Percentiles rank a stretch among this genome's conserved stretches.
Conservation (phyloP, 1,139 yeast genomes). For the Suhomyces chickasaworum region DNA sequence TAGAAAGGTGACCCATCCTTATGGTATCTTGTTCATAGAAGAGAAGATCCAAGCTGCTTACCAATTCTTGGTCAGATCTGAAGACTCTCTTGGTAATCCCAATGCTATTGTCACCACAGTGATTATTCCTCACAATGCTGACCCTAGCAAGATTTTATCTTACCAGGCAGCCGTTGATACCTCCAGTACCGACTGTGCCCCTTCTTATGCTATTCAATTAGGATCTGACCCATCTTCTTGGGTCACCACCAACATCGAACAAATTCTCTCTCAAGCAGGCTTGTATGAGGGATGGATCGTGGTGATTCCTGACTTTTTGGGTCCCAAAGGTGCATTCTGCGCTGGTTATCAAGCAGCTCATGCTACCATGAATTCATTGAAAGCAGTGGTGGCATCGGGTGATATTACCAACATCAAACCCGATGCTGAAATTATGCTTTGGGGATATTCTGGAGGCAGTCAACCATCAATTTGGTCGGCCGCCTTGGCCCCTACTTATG, state of each 20-base stretch:
- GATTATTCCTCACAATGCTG: constrained; percentile 33
- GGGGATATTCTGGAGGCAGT: constrained; percentile 44
- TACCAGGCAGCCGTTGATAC: constrained; percentile 41
- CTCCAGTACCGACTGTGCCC: constrained; percentile 31
- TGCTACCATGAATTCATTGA: constrained; percentile 30
- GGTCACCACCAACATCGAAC: constrained; percentile 12
- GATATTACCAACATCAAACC: constrained; percentile 27
- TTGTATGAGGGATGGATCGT: constrained; percentile 36
- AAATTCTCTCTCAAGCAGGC: constrained; percentile 13
- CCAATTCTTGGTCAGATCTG: constrained; percentile 38
- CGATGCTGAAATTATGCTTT: constrained; percentile 29
- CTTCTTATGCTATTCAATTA: constrained; percentile 31
- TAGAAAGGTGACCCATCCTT: constrained; percentile 18
- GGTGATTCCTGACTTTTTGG: constrained; percentile 38
- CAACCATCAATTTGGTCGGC: constrained; percentile 42
- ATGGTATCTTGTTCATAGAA: constrained; percentile 7
- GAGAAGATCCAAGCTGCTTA: constrained; percentile 27
- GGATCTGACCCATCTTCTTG: constrained; percentile 20
- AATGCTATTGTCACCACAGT: constrained; percentile 36
- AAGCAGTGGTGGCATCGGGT: constrained; percentile 27
- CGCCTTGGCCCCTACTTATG: constrained; percentile 33
- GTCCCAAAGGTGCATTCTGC: constrained; percentile 29
- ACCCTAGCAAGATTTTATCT: constrained; percentile 31
- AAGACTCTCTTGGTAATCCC: constrained; percentile 35
- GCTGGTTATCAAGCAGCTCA: constrained; percentile 34